Evolutionary conservation across 2,329 filamentous ascomycete genomes (phyloP), one percentile per base, ranked within the genome.

Genomic region (Pseudogymnoascus sp.): DNA sequence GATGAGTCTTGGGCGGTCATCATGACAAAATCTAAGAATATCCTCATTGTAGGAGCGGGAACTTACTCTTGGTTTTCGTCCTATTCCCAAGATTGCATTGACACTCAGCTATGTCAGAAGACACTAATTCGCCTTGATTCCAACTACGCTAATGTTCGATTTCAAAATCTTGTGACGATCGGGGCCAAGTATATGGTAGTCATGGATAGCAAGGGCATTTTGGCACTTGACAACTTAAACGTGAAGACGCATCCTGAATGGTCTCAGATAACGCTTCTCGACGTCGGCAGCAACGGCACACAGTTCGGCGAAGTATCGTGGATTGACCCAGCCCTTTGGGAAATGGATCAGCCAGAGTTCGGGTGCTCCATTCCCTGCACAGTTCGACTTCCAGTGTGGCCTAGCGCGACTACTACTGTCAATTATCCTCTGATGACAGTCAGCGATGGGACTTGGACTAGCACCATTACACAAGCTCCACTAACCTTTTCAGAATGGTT

Each of bases 401-500:
- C 64, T 0, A 57, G 65, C 1, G 67, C 68, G 2, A 73, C 69
- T 3, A 69, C 63, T 28, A 68, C 65, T 12, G 64, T 73, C 39
- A 64, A 73, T 60, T 72, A 69, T 61, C 71, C 72, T 1, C 57
- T 69, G 7, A 62, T 73, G 6, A 74, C 72, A 2, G 67, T 72
- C 38, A 72, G 65, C 64, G 2, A 62, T 6, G 71, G 63, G 4
- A 62, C 66, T 8, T 74, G 71, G 71, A 70, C 69, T 4, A 72
- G 61, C 41, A 70, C 66, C 11, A 69, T 73, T 28, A 73, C 70
- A 7, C 25, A 59, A 28, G 18, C 65, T 9, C 69, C 71, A 6
- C n/a, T 72, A 5, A 70, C 70, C 30, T 64, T 72, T 11, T 64
- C 68, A 5, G 39, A 69, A 11, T 65, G 62, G 65, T 14, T 65